Evolutionary conservation across 2,329 filamentous ascomycete genomes (phyloP), one percentile per base, ranked within the genome.

Genomic region (Xylariomycetidae sp.): DNA sequence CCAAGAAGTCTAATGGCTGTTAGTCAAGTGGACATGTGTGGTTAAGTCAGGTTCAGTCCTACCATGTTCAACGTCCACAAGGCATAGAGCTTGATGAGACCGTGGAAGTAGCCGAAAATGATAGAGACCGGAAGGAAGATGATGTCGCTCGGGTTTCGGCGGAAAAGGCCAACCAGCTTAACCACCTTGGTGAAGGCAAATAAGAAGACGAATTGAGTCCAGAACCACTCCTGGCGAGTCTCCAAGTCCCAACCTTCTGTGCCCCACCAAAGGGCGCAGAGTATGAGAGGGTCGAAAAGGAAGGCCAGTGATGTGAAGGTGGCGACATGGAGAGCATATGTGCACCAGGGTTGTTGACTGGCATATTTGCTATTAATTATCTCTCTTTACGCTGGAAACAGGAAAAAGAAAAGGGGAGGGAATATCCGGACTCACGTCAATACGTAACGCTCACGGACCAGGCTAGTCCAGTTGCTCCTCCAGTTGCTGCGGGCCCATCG

Each of bases 401-500:
- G 22, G 30, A 31, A 36, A 27, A 14, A 17, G 16, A 25, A 38
- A 42, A 36, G 29, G 31, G 37, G 26, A 42, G 30, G 31, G 13
- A 27, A 17, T 22, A 26, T 29, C 35, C 42, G 31, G 18, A 80
- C 88, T 82, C 74, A 95, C 89, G 66, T 80, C 80, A 85, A 88
- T 53, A 96, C 86, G 54, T 88, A 77, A 56, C 83, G 71, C 64
- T 96, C 90, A 44, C 78, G 77, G 45, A 90, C 74, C 54, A 96
- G 72, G 61, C 88, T 96, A 33, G 88, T 96, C 62, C 88, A 82
- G 62, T 97, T 97, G 69, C 88, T 95, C 56, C 90, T 77, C 90
- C 90, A 97, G 64, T 97, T 97, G 70, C 89, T 96, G 53, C 90
- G 81, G 27, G 92, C 88, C 90, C 90, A 97, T 30, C 90, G 78